A percentile compares a stretch with the other conserved stretches of the same genome.
Evolutionary conservation across 805 yeast species (phyloP).

Genomic region (Candida krabiensis): DNA sequence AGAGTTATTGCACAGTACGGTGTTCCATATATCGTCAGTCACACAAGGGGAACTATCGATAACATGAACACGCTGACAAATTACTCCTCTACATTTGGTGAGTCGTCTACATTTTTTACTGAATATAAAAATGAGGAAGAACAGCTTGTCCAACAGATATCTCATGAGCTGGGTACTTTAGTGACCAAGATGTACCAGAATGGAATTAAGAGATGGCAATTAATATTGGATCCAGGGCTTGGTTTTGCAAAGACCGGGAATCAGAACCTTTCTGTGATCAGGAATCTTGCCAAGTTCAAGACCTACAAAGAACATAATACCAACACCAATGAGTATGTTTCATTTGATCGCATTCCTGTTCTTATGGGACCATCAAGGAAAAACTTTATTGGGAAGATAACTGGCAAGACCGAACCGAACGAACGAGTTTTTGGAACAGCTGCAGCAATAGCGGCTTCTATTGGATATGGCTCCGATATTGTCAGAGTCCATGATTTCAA

Average conservation of each 20-base stretch:
- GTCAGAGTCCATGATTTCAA: conserved; percentile 86
- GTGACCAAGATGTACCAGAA: conserved; percentile 53
- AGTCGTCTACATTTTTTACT: conserved; percentile 14
- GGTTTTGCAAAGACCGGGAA: conserved; percentile 87
- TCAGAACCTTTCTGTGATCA: conserved; percentile 69
- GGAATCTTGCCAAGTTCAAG: conserved; percentile 47
- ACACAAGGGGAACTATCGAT: conserved; percentile 77
- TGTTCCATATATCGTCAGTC: conserved; percentile 80
- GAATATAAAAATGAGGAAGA: conserved; percentile 8
- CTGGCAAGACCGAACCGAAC: conserved; percentile 53
- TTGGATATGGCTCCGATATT: conserved; percentile 73
- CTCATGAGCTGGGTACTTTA: conserved; percentile 61
- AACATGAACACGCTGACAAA: conserved; percentile 64
- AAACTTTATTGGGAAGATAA: conserved; percentile 75
- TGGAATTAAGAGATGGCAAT: conserved; percentile 87
- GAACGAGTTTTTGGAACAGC: conserved; percentile 78
- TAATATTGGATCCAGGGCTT: conserved; percentile 90
- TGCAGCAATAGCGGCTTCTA: conserved; percentile 70
- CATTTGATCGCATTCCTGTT: conserved; percentile 60
- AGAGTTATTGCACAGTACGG: conserved; percentile 64
- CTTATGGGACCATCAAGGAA: conserved; percentile 89
- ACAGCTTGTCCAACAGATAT: conserved; percentile 51
- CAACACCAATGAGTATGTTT: conserved; percentile 31
- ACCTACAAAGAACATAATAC: conserved; percentile 37
- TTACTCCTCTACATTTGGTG: conserved; percentile 43